These are phyloP conservation scores for Ustanciosporium gigantosporum DNA, from an alignment of 1,284 basidiomycete genomes.

Conservation along the genomic window DNA sequence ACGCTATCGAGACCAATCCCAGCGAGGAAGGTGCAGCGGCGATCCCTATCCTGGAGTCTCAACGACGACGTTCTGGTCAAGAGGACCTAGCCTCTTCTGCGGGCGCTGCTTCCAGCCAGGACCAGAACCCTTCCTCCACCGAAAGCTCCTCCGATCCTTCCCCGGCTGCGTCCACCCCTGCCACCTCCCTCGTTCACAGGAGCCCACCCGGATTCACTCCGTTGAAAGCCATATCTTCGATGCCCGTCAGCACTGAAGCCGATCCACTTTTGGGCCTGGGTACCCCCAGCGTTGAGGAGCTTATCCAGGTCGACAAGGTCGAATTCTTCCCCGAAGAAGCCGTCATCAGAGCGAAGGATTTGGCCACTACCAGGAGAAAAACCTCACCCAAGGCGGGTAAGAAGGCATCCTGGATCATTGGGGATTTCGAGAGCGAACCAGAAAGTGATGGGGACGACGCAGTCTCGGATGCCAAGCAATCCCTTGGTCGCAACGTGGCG, in stretches of 20 bases:
- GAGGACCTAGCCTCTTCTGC: too few relatives aligned
- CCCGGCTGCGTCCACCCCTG: slow-evolving; percentile 18
- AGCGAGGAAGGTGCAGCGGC: too few relatives aligned
- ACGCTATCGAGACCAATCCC: too few relatives aligned
- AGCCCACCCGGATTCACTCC: slow-evolving; percentile 20
- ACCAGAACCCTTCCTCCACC: slow-evolving; percentile 17
- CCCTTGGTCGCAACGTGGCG: too few relatives aligned
- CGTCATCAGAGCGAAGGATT: slow-evolving; percentile 12
- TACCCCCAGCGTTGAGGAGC: slow-evolving; percentile 28
- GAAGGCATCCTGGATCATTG: slow-evolving; percentile 29
- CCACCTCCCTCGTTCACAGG: slow-evolving; percentile 23
- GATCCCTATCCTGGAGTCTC: too few relatives aligned
- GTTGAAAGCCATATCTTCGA: slow-evolving; percentile 18
- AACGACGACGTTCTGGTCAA: too few relatives aligned
- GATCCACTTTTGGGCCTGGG: slow-evolving; percentile 20
- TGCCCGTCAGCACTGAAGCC: slow-evolving; percentile 17
- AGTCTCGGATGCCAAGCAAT: background rate
- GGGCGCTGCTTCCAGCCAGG: slow-evolving; percentile 17
- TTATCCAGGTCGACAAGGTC: slow-evolving; percentile 30
- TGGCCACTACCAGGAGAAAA: slow-evolving; percentile 5
- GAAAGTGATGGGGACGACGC: slow-evolving; percentile 22
- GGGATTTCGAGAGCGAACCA: slow-evolving; percentile 33
- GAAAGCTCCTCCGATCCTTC: slow-evolving; percentile 20
- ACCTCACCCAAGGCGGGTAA: slow-evolving; percentile 17
- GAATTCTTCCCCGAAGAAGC: slow-evolving; percentile 28